Percentiles rank a stretch among this genome's conserved stretches.
phyloP scores from a whole-genome alignment of 768 basidiomycete genomes.

The Mycena floridula region DNA sequence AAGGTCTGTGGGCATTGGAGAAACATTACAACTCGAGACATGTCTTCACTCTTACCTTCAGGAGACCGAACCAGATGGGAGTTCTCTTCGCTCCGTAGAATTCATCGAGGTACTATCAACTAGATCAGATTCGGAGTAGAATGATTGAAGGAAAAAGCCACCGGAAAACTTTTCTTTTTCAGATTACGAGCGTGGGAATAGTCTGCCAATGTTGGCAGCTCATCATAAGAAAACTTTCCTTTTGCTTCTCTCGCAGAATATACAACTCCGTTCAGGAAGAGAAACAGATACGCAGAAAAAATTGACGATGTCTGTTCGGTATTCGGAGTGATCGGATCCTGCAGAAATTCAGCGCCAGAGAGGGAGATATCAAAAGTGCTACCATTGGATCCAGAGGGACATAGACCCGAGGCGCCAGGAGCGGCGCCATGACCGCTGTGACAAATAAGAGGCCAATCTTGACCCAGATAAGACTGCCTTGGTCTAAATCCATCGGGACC shows the following conservation, averaged over 20 bases:
- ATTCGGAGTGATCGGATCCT: slow-evolving; percentile 29
- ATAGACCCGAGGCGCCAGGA: slow-evolving; percentile 36
- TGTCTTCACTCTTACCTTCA: slow-evolving; percentile 28
- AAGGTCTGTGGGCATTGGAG: too few relatives aligned
- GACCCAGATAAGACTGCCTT: slow-evolving; percentile 35
- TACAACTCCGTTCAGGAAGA: slow-evolving; percentile 13
- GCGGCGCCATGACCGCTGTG: slow-evolving; percentile 33
- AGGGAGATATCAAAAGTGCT: background rate
- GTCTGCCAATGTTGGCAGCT: slow-evolving; percentile 58
- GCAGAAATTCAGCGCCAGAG: slow-evolving; percentile 5
- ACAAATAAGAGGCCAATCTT: slow-evolving; percentile 30
- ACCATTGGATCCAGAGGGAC: slow-evolving; percentile 36
- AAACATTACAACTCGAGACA: slow-evolving; percentile 23
- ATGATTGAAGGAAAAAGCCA: too few relatives aligned
- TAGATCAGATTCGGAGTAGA: too few relatives aligned
- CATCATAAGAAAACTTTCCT: slow-evolving; percentile 39
- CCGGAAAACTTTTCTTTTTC: too few relatives aligned
- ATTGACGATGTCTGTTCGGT: slow-evolving; percentile 28
- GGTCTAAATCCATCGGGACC: slow-evolving; percentile 28
- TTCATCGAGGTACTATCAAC: slow-evolving; percentile 5
- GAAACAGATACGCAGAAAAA: slow-evolving; percentile 26
- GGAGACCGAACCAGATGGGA: slow-evolving; percentile 22
- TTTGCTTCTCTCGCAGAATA: slow-evolving; percentile 25
- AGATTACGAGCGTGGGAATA: too few relatives aligned
- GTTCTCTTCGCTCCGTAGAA: slow-evolving; percentile 17